Base-by-base conservation (phyloP, 2,329 filamentous ascomycete species). In the Ceratocystis variospora region DNA sequence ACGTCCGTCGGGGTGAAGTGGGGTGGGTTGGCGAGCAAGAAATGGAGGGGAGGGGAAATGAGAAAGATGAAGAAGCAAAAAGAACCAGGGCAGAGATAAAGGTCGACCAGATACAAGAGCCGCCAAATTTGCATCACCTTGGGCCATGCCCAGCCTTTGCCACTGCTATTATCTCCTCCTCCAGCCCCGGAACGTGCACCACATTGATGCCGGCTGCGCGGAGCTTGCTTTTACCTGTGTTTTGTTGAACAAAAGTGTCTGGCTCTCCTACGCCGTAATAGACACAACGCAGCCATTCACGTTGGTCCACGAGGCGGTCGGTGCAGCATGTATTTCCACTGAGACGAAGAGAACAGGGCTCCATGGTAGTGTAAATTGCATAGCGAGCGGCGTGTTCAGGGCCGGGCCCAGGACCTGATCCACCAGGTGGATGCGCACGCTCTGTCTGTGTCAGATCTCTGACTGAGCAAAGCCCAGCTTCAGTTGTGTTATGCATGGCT, bases 221-320 rank as follows among this genome's bases (percentile, higher is more conserved):
- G 66, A 99, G 78, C 73, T 83, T 86, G 70, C 76, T 78, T 71
- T 86, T 85, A 6, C 91, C 91, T 67, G 86, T 82, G 70, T 96
- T 97, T 68, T 88, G 81, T 5, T 85, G 85, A 19, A 97, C 90
- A 76, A 97, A 99, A 41, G 85, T 96, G 71, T 89, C 88, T 0
- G 94, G 94, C 76, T 99, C 94, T 71, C 86, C 81, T 0, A 96
- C 89, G 0, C 94, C 94, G 33, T 95, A 86, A 71, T 93, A 95
- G 3, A 99, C 90, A 61, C 83, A 88, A 68, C 80, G 82, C 66
- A 96, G 88, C 53, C 81, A 84, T 0, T 75, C 76, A 12, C 78
- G 78, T 22, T 87, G 79, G 6, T 78, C 78, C 50, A 95, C 76
- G 28, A 99, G 88, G 64, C 93, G 80, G 71, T 96, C 84, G 6